Evolutionary conservation across 2,329 filamentous ascomycete species (phyloP).

Genomic region (Chaetothyriales sp.): DNA sequence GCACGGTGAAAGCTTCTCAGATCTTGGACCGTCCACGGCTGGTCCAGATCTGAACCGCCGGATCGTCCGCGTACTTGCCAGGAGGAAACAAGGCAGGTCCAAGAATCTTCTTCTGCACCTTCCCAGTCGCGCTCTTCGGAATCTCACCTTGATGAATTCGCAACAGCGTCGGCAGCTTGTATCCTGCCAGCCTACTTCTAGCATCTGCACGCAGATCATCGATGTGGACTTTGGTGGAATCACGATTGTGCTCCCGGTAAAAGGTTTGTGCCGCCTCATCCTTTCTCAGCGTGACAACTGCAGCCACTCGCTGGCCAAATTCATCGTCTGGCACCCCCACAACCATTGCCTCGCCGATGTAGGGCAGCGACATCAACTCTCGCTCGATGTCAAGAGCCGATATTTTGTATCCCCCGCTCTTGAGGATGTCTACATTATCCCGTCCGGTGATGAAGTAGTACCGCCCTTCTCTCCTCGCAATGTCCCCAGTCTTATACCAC

Average conservation of each 20-base stretch:
- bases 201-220: constrained; percentile 32
- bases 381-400: constrained; percentile 38
- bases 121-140: constrained; percentile 36
- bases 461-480: constrained; percentile 18
- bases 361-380: constrained; percentile 33
- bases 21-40: constrained; percentile 10
- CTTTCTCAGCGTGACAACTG: constrained; percentile 24
- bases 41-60: constrained; percentile 22
- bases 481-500: constrained; percentile 31
- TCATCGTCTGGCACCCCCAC: constrained; percentile 37
- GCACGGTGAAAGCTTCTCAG: constrained; percentile 1
- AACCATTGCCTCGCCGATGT: constrained; percentile 36
- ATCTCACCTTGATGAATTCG: constrained; percentile 32
- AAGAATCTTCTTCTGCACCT: constrained; percentile 39
- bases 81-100: constrained; percentile 28
- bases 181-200: constrained; percentile 31
- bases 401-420: constrained; percentile 40
- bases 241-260: constrained; percentile 10
- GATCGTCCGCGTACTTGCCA: constrained; percentile 16
- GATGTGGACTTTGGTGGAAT: constrained; percentile 23
- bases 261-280: constrained; percentile 14
- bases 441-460: constrained; percentile 36
- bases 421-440: constrained; percentile 37
- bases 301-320: constrained; percentile 37
- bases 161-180: constrained; percentile 38